Evolutionary conservation across 805 yeast genomes (phyloP).

Genomic region (Candida wancherniae): DNA sequence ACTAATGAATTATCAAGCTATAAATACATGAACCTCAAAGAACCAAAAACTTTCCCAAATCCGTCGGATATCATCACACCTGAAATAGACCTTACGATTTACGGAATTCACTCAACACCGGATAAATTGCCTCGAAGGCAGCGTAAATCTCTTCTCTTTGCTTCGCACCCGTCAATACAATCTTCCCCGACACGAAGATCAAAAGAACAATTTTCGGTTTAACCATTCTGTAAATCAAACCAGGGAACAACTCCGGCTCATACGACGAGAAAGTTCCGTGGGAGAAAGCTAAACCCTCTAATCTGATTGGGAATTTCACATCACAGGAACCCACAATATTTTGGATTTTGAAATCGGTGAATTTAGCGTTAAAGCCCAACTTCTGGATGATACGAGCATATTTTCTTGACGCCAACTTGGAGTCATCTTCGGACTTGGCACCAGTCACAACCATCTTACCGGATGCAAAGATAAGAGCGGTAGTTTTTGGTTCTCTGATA

Average conservation of each 20-base stretch:
- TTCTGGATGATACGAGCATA: constrained; percentile 98
- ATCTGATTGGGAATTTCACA: constrained; percentile 93
- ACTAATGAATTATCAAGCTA: no score
- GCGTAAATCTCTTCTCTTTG: constrained; percentile 98
- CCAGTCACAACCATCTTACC: constrained; percentile 99
- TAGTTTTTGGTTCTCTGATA: constrained; percentile 97
- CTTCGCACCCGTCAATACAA: constrained; percentile 97
- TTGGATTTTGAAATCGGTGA: constrained; percentile 96
- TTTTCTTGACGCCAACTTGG: constrained; percentile 95
- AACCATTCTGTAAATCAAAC: constrained; percentile 98
- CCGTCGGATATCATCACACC: no score
- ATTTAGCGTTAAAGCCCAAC: constrained; percentile 95
- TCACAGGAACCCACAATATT: constrained; percentile 98
- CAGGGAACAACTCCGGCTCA: constrained; percentile 97
- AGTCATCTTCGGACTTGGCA: constrained; percentile 97
- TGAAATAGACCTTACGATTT: constrained; percentile 56
- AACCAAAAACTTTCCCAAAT: no score
- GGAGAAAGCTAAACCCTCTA: constrained; percentile 95
- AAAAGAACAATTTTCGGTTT: constrained; percentile 95
- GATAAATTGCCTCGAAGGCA: constrained; percentile 97
- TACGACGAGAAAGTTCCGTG: constrained; percentile 99
- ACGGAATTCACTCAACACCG: constrained; percentile 96
- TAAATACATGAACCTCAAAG: no score
- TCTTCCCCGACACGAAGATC: constrained; percentile 95
- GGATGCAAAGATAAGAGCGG: constrained; percentile 95